Conservation (phyloP, 2,329 filamentous ascomycete genomes). For the Diaporthe citri region DNA sequence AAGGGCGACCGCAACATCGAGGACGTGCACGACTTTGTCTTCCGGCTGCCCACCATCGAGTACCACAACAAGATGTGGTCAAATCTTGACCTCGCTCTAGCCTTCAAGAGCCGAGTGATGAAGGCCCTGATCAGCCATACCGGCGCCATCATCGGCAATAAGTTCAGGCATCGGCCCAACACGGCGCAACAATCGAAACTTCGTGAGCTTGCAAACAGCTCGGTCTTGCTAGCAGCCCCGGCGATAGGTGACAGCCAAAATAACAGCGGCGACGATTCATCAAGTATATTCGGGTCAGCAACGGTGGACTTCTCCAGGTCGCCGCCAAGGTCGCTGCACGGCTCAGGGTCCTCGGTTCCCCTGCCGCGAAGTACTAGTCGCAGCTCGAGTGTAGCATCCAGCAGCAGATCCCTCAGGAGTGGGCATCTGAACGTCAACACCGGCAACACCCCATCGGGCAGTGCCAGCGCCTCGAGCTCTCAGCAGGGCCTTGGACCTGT, state of each 20-base stretch:
- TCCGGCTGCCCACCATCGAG: conserved; percentile 92
- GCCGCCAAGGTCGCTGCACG: conserved; percentile 65
- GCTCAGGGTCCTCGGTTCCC: conserved; percentile 62
- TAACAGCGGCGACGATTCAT: conserved; percentile 69
- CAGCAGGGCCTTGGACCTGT: conserved; percentile 42
- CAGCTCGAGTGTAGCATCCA: conserved; percentile 65
- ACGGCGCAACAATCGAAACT: conserved; percentile 83
- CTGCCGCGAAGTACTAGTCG: conserved; percentile 61
- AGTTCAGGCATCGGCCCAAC: conserved; percentile 89
- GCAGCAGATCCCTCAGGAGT: conserved; percentile 57
- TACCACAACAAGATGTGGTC: conserved; percentile 99
- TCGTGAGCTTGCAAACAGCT: conserved; percentile 85
- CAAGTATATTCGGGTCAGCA: conserved; percentile 65
- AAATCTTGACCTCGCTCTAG: conserved; percentile 92
- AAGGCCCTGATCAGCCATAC: conserved; percentile 95
- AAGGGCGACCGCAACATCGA: conserved; percentile 95
- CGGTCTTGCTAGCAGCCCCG: conserved; percentile 70
- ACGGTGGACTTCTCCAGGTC: conserved; percentile 71
- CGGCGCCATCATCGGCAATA: conserved; percentile 97
- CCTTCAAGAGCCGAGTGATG: conserved; percentile 94
- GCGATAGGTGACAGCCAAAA: conserved; percentile 52
- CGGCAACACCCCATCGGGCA: conserved; percentile 39
- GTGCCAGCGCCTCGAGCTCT: conserved; percentile 44
- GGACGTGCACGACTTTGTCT: conserved; percentile 97
- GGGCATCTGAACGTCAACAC: conserved; percentile 38